Base-by-base conservation (phyloP, 192 early-diverging fungal species). In the Endogone sp. region DNA sequence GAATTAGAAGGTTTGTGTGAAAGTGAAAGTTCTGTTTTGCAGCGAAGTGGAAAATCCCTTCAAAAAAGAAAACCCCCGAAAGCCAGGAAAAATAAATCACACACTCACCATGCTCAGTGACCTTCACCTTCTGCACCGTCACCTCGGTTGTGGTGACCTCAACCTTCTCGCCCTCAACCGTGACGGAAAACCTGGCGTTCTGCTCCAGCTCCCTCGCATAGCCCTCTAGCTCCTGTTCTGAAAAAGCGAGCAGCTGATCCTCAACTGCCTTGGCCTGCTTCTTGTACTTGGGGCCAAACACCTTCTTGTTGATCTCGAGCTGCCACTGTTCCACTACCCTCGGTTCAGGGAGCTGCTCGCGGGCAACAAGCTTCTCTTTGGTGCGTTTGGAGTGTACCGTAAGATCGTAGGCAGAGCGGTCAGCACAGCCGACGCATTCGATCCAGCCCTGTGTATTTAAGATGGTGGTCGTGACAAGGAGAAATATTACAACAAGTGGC, bases 341-440 rank as follows among this genome's bases (percentile, higher is more conserved):
- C 4, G 96, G 98, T 77, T 94, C 90, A 2, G 91, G 78, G 24
- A 98, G 89, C 60, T 78, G 82, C 76, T 97, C 95, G 63, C 93
- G 89, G n/a, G 95, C 98, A 67, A 93, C 88, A 62, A 99, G 83
- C 82, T 96, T 95, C 77, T 96, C 90, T 60, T 92, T 92, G 74
- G 98, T 98, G 63, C 82, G 82, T 71, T 86, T 87, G 27, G 92
- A 82, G 82, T 99, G 98, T 25, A 91, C 92, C 58, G 92, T 92
- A 69, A 99, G 83, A 74, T 99, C 98, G 76, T 93, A 99, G 27
- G 98, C 98, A 6, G 95, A 97, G 56, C 98, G 93, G 73, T 99
- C 98, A 58, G 98, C 98, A 78, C 98, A 99, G 64, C 98, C 98
- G 64, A 99, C 98, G 72, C 95, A 97, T 81, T 99, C 98, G 79